These are phyloP conservation scores for Leishmania major DNA, from an alignment of 208 protist genomes.

Conservation along the genomic window DNA sequence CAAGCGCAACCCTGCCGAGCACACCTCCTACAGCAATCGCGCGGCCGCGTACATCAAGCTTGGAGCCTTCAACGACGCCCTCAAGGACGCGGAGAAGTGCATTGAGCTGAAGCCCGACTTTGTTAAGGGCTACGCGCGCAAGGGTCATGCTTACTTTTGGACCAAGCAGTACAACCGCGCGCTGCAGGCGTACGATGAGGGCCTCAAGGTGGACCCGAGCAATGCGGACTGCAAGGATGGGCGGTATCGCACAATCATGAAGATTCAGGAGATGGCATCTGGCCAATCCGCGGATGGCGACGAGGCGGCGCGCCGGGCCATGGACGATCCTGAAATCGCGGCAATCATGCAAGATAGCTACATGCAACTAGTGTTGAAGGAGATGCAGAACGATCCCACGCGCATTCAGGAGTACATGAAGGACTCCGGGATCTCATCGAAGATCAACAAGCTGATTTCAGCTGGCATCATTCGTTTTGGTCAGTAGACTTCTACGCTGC, in stretches of 20 bases:
- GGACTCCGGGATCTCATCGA: conserved; percentile 87
- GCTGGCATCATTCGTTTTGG: conserved; percentile 96
- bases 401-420: conserved; percentile 93
- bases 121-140: conserved; percentile 92
- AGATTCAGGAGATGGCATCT: conserved; percentile 92
- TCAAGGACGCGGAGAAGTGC: conserved; percentile 96
- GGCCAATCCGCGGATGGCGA: conserved; percentile 83
- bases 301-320: conserved; percentile 88
- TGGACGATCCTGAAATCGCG: conserved; percentile 96
- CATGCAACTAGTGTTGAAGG: conserved; percentile 91
- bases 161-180: conserved; percentile 97
- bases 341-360: conserved; percentile 92
- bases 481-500: conserved; percentile 12
- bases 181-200: conserved; percentile 95
- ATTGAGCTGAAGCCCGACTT: conserved; percentile 95
- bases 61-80: conserved; percentile 91
- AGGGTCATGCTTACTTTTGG: conserved; percentile 92
- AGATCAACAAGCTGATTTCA: conserved; percentile 97
- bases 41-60: conserved; percentile 97
- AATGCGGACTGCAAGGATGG: conserved; percentile 92
- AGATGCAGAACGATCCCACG: conserved; percentile 91
- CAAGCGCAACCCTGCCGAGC: conserved; percentile 94
- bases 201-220: conserved; percentile 92
- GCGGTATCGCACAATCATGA: conserved; percentile 85
- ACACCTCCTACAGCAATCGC: conserved; percentile 95